phyloP scores from a whole-genome alignment of 306 rosid species.

The Cucurbita argyrosperma region DNA sequence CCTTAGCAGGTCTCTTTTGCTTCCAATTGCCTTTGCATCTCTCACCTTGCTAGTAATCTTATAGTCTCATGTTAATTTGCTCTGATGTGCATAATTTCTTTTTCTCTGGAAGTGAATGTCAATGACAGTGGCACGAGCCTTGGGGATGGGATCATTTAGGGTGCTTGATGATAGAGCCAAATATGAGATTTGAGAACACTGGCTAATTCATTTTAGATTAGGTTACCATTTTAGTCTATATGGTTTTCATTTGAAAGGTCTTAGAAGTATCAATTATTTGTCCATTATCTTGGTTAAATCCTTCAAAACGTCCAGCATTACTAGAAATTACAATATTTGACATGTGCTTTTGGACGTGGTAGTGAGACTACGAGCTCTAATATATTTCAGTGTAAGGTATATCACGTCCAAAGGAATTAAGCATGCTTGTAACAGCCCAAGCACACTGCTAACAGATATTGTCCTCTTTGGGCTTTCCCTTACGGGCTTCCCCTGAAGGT shows the following conservation, averaged over 20 bases:
- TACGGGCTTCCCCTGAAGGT: too few relatives aligned
- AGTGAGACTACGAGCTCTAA: not conserved
- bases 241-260: not conserved
- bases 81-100: not conserved
- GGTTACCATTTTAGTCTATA: not conserved
- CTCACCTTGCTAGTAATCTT: not conserved
- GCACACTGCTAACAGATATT: too few relatives aligned
- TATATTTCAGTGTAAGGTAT: not conserved
- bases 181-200: not conserved
- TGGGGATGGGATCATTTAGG: not conserved
- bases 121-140: not conserved
- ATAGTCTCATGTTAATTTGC: not conserved
- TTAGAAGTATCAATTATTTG: not conserved
- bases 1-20: constrained; percentile 48
- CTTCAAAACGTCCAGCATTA: not conserved
- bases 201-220: not conserved
- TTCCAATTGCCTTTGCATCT: not conserved
- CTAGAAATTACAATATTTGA: not conserved
- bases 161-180: not conserved
- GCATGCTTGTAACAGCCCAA: too few relatives aligned
- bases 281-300: not conserved
- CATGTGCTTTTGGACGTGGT: not conserved
- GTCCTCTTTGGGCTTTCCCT: too few relatives aligned
- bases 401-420: not conserved
- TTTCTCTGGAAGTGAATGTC: not conserved